Percentiles rank a stretch among this genome's conserved stretches.
phyloP scores from a whole-genome alignment of 1,284 basidiomycete genomes.

The Malassezia arunalokei region DNA sequence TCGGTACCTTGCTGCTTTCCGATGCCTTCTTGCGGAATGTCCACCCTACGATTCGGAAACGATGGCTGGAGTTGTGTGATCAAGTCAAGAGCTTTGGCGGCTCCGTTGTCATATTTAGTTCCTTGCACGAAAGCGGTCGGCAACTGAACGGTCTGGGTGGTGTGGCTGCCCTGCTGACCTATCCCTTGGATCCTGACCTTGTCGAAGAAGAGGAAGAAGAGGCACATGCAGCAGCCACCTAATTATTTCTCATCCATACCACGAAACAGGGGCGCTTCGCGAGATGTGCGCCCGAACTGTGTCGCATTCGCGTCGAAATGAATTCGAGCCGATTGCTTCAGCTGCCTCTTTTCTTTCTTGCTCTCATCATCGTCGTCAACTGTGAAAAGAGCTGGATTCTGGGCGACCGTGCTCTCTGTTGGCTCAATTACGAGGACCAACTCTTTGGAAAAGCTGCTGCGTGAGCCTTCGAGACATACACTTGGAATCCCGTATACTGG shows the following conservation, averaged over 20 bases:
- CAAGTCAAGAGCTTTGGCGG: slow-evolving; percentile 75
- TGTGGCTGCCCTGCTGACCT: slow-evolving; percentile 87
- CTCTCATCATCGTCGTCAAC: slow-evolving; percentile 12
- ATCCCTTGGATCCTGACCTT: slow-evolving; percentile 80
- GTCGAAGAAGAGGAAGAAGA: slow-evolving; percentile 51
- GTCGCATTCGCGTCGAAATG: neutral
- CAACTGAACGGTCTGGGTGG: slow-evolving; percentile 86
- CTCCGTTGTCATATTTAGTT: slow-evolving; percentile 89
- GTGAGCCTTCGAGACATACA: neutral
- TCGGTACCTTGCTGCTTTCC: slow-evolving; percentile 86
- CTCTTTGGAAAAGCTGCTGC: neutral
- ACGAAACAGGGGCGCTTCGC: slow-evolving; percentile 11
- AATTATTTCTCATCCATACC: slow-evolving; percentile 1
- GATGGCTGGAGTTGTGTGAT: slow-evolving; percentile 80
- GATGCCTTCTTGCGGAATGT: slow-evolving; percentile 71
- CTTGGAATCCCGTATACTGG: slow-evolving; percentile 4
- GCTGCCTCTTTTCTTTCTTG: slow-evolving; percentile 1
- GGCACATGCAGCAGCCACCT: neutral
- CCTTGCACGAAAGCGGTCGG: slow-evolving; percentile 89
- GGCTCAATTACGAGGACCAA: slow-evolving; percentile 16
- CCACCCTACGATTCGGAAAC: slow-evolving; percentile 47
- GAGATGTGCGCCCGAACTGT: neutral
- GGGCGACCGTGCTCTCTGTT: neutral
- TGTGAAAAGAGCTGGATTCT: slow-evolving; percentile 4
- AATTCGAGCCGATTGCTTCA: neutral